These are phyloP conservation scores for Rhizoclosmatium globosum DNA, from an alignment of 192 early-diverging fungal genomes.

Conservation along the genomic window DNA sequence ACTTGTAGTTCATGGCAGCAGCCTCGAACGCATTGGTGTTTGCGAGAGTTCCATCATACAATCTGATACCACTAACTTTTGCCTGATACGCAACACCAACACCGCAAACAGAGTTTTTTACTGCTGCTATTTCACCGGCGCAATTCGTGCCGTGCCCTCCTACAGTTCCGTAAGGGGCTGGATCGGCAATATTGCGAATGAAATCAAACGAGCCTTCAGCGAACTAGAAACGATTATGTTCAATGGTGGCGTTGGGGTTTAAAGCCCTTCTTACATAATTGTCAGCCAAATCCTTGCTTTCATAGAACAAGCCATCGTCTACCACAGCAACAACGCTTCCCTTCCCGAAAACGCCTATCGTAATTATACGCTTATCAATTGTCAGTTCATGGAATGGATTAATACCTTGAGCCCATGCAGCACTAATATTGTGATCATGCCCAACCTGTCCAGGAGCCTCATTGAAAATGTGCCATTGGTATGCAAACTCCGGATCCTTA, in stretches of 20 bases:
- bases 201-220: constrained; percentile 93
- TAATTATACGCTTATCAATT: neutral
- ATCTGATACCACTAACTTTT: constrained; percentile 82
- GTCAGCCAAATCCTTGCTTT: constrained; percentile 80
- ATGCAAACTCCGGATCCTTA: constrained; percentile 21
- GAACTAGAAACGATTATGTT: constrained; percentile 46
- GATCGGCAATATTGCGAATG: constrained; percentile 79
- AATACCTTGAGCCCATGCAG: constrained; percentile 85
- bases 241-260: constrained; percentile 9
- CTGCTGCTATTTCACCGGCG: constrained; percentile 95
- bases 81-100: constrained; percentile 93
- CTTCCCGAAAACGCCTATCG: neutral
- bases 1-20: constrained; percentile 85
- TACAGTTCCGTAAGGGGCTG: constrained; percentile 54
- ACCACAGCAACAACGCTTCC: constrained; percentile 67
- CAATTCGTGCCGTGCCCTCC: constrained; percentile 96
- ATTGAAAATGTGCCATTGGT: constrained; percentile 59
- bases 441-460: constrained; percentile 50
- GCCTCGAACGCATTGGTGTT: constrained; percentile 78
- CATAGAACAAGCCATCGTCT: constrained; percentile 94
- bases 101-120: constrained; percentile 89
- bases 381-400: neutral
- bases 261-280: constrained; percentile 75
- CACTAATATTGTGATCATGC: constrained; percentile 92
- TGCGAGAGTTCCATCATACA: constrained; percentile 64